These are phyloP conservation scores for Amaranthus tricolor DNA, from an alignment of 179 eudicot genomes.

Conservation along the genomic window DNA sequence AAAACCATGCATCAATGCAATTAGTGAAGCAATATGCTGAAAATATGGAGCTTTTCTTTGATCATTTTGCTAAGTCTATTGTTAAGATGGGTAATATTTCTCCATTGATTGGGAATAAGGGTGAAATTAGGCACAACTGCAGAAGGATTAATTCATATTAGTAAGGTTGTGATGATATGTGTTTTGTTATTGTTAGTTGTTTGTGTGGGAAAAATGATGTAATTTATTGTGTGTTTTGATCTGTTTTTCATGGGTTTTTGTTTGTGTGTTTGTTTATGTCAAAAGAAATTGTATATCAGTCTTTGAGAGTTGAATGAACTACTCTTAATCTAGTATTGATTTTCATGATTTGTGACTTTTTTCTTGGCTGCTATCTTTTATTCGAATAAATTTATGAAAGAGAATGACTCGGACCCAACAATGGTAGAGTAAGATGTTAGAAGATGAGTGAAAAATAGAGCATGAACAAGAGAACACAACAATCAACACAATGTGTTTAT, in stretches of 20 bases:
- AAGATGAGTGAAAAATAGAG: too few species aligned
- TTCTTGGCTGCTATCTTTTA: too few species aligned
- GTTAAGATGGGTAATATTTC: slow-evolving; percentile 81
- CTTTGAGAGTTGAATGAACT: neutral
- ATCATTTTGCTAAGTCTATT: slow-evolving; percentile 77
- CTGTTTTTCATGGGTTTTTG: neutral
- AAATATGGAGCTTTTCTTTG: slow-evolving; percentile 50
- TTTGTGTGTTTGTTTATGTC: neutral
- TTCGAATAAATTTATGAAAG: too few species aligned
- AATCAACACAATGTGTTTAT: too few species aligned
- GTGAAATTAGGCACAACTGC: slow-evolving; percentile 71
- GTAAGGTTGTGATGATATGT: neutral
- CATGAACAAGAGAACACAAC: too few species aligned
- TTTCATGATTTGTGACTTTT: too few species aligned
- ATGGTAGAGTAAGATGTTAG: too few species aligned
- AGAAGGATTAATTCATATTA: slow-evolving; percentile 47
- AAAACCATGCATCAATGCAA: slow-evolving; percentile 39
- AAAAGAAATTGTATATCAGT: neutral
- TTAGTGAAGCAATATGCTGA: slow-evolving; percentile 71
- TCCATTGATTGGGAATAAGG: slow-evolving; percentile 56
- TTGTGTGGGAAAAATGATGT: neutral
- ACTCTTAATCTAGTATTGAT: too few species aligned
- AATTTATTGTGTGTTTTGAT: neutral
- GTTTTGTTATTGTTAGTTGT: slow-evolving; percentile 14
- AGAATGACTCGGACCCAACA: too few species aligned